Base-by-base conservation (phyloP, 208 protist genomes). In the Trichomonas tenax region DNA sequence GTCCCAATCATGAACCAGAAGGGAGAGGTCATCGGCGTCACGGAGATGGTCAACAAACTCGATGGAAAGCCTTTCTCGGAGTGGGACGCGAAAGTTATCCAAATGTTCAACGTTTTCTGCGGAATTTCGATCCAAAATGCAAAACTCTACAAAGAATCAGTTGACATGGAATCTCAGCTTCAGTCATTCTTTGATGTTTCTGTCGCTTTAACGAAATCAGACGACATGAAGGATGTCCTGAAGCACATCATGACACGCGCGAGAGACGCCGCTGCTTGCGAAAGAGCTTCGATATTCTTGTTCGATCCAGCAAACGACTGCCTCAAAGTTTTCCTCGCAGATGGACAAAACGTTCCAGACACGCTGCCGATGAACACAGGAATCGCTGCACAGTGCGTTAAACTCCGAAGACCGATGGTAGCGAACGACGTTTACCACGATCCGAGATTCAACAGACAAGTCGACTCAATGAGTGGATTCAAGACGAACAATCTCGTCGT, bases 1-100 rank as follows among this genome's bases (percentile, higher is more conserved):
- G 89, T 97, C n/a, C 97, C 97, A 31, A 97, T 98, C 72, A 58
- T 72, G 31, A 97, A 97, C 81, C 81, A 95, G 31, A 58, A 96
- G 8, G 96, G 97, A 21, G 82, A 89, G 44, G 95, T 97, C 44
- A 86, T 97, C 0, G 97, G 97, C 21, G 97, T 97, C 23, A 96
- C 95, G 3, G 96, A 97, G 81, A 84, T 97, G 41, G 96, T 97
- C 31, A 97, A 97, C 84, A 97, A 90, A 48, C 8, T 23, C 15
- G 41, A 48, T 31, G 82, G 41, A 4, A 45, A 48, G 10, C 40
- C 36, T 48, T 90, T 90, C 41, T 44, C 23, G 31, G 41, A 45
- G n/a, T 90, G 82, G 82, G 82, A 90, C 48, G 41, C 41, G n/a
- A 90, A 48, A 23, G 6, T 90, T n/a, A 90, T 90, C 17, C 82